Evolutionary conservation across 768 basidiomycete genomes (phyloP).

Genomic region (Amanita inopinata): DNA sequence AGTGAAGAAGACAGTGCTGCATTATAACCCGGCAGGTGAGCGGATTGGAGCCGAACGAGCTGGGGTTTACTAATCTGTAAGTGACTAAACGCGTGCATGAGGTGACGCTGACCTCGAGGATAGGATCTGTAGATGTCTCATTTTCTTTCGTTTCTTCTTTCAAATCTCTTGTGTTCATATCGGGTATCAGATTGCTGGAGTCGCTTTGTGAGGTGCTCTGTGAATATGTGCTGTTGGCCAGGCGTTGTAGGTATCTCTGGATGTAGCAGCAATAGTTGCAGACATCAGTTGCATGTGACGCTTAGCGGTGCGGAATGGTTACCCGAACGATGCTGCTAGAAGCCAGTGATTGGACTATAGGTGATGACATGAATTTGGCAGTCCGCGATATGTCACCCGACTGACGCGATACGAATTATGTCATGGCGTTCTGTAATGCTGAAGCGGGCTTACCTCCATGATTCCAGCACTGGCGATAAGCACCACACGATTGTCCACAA

Average conservation of each 20-base stretch:
- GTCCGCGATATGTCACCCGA: conserved; percentile 62
- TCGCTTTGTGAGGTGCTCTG: conserved; percentile 9
- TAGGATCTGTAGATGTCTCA: conserved; percentile 19
- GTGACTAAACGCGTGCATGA: background rate
- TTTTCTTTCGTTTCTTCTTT: background rate
- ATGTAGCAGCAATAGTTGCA: no score
- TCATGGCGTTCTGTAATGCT: conserved; percentile 6
- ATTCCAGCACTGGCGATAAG: conserved; percentile 65
- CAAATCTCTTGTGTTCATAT: background rate
- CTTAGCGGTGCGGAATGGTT: conserved; percentile 14
- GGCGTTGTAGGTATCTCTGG: conserved; percentile 43
- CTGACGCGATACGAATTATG: conserved; percentile 21
- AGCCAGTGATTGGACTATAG: conserved; percentile 57
- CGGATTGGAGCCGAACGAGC: conserved; percentile 73
- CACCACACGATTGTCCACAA: conserved; percentile 55
- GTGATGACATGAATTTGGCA: conserved; percentile 69
- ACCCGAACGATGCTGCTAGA: conserved; percentile 56
- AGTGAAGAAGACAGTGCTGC: conserved; percentile 69
- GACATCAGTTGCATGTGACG: background rate
- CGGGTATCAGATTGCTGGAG: conserved; percentile 4
- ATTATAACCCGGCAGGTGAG: conserved; percentile 67
- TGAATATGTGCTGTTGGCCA: conserved; percentile 28
- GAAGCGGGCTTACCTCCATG: conserved; percentile 37
- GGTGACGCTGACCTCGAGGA: conserved; percentile 29
- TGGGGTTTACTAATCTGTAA: conserved; percentile 16